Percentiles rank a stretch among this genome's conserved stretches.
Conservation (phyloP, 495 filamentous ascomycete species). For the Lindgomyces ingoldianus region DNA sequence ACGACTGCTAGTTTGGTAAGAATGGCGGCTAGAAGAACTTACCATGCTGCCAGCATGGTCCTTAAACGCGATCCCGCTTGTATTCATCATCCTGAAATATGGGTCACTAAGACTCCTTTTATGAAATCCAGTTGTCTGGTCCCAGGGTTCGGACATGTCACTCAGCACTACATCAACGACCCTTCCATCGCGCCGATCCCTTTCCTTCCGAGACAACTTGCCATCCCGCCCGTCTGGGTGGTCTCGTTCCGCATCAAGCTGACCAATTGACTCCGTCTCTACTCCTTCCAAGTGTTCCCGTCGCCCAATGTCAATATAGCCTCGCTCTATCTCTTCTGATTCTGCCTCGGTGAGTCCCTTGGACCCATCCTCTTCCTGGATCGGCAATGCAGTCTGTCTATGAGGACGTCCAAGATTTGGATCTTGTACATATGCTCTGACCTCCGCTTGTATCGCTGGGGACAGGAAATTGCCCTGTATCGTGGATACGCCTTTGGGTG, state of each 20-base stretch:
- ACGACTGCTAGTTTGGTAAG: background rate
- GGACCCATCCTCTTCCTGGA: background rate
- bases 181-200: conserved; percentile 45
- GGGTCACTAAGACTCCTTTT: conserved; percentile 88
- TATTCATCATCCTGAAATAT: conserved; percentile 98
- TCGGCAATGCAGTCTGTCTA: conserved; percentile 15
- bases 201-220: conserved; percentile 34
- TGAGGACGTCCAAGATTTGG: conserved; percentile 59
- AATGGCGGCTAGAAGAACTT: conserved; percentile 39
- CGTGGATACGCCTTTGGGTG: conserved; percentile 83
- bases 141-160: conserved; percentile 99
- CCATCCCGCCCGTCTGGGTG: conserved; percentile 26
- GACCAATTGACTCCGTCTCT: conserved; percentile 27
- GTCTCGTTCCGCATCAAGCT: conserved; percentile 28
- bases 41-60: conserved; percentile 98
- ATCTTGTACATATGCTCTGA: conserved; percentile 72
- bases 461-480: conserved; percentile 92
- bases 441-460: conserved; percentile 66
- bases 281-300: conserved; percentile 33
- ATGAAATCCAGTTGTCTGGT: conserved; percentile 72
- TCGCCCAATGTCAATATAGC: conserved; percentile 45
- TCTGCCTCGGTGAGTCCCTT: conserved; percentile 39
- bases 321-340: conserved; percentile 42
- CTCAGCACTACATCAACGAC: conserved; percentile 92
- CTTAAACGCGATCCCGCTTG: conserved; percentile 78